Evolutionary conservation across 1,284 basidiomycete genomes (phyloP).

Genomic region (Austropuccinia psidii): DNA sequence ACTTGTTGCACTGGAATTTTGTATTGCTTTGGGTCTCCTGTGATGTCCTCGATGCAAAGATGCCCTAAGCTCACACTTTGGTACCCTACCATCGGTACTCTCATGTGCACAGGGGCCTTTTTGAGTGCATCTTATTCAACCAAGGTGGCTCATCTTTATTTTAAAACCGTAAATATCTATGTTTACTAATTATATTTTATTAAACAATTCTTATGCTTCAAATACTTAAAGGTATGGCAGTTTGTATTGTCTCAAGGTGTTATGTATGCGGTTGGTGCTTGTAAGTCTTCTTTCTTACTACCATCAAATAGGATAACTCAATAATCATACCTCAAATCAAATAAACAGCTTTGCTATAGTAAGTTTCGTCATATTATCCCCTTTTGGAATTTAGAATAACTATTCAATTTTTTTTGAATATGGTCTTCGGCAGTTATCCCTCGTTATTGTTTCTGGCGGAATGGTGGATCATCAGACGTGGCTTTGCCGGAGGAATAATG

Average conservation of each 20-base stretch:
- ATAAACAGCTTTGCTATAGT: too few relatives aligned
- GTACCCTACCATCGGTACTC: not conserved
- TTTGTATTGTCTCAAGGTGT: conserved; percentile 15
- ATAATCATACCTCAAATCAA: too few relatives aligned
- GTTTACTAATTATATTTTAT: too few relatives aligned
- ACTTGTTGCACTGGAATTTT: conserved; percentile 24
- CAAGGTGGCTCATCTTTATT: not conserved
- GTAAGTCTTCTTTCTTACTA: too few relatives aligned
- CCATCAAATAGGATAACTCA: too few relatives aligned
- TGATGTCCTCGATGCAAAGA: conserved; percentile 5
- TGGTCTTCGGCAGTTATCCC: conserved; percentile 29
- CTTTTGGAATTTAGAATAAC: too few relatives aligned
- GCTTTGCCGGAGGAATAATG: conserved; percentile 17
- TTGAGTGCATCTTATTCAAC: conserved; percentile 8
- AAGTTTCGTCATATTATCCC: too few relatives aligned
- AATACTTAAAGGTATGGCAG: conserved; percentile 1
- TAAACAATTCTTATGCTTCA: too few relatives aligned
- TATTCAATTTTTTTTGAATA: too few relatives aligned
- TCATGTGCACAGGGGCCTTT: conserved; percentile 14
- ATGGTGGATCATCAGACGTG: conserved; percentile 24
- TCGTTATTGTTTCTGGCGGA: conserved; percentile 17
- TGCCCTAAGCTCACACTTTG: not conserved
- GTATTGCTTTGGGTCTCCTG: conserved; percentile 14
- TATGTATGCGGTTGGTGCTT: conserved; percentile 15
- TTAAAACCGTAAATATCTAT: too few relatives aligned